Percentiles rank a stretch among this genome's conserved stretches.
These are phyloP conservation scores for Rhynchospora tenuis DNA, from an alignment of 176 grass and related monocot genomes.

Conservation along the genomic window DNA sequence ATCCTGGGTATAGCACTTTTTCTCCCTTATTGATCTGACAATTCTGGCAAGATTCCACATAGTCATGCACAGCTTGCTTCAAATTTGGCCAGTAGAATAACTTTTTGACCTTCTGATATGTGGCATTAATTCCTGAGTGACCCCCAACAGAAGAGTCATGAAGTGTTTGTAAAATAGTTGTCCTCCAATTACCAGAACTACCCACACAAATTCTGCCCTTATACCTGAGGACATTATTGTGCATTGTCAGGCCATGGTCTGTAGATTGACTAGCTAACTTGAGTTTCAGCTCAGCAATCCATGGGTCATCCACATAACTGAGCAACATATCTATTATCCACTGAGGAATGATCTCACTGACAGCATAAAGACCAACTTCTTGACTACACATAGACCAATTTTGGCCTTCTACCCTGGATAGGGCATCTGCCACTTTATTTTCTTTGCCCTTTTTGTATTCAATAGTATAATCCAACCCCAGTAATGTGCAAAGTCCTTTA, in stretches of 20 bases:
- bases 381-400: too few species aligned
- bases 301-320: too few species aligned
- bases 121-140: neutral
- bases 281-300: too few species aligned
- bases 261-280: fast-evolving
- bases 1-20: neutral
- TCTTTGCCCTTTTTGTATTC: neutral
- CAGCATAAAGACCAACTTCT: too few species aligned
- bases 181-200: too few species aligned
- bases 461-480: neutral
- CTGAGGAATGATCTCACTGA: too few species aligned
- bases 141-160: neutral
- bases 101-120: neutral
- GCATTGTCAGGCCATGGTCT: too few species aligned
- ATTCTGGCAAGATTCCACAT: neutral
- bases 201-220: too few species aligned
- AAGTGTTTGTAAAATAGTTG: neutral
- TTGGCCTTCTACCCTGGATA: neutral
- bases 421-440: neutral
- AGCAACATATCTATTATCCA: too few species aligned
- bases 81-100: neutral
- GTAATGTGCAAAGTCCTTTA: neutral
- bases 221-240: too few species aligned
- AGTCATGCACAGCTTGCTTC: neutral
- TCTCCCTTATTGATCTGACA: neutral